Evolutionary conservation across 2,329 filamentous ascomycete genomes (phyloP).

Genomic region (Coniella vitis): DNA sequence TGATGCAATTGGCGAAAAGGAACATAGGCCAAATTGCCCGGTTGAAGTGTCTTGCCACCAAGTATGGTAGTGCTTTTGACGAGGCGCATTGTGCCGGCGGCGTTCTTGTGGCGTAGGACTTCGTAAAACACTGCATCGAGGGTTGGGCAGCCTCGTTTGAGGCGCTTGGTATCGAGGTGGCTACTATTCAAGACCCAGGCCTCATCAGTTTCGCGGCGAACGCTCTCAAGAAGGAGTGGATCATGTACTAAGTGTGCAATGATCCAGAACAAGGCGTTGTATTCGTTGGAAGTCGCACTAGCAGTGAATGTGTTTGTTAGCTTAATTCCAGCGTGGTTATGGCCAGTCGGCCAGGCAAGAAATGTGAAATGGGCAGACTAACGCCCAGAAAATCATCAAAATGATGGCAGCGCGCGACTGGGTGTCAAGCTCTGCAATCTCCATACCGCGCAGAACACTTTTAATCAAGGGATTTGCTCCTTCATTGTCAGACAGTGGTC

Average conservation of each 20-base stretch:
- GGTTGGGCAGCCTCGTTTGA: background rate
- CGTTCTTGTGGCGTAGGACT: slow-evolving; percentile 2
- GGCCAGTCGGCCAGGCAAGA: background rate
- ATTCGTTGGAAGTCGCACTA: background rate
- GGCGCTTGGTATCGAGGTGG: background rate
- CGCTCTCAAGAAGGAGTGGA: background rate
- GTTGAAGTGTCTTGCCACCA: background rate
- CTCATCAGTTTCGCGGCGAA: background rate
- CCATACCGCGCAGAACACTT: background rate
- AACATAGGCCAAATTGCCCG: background rate
- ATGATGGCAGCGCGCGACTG: background rate
- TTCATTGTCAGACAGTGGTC: background rate
- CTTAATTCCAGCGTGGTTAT: background rate
- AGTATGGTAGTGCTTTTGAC: background rate
- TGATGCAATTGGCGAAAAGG: slow-evolving; percentile 2
- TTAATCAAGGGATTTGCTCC: background rate
- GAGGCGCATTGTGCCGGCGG: background rate
- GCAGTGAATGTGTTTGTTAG: background rate
- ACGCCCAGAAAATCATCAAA: slow-evolving; percentile 6
- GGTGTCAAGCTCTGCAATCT: background rate
- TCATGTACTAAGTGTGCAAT: background rate
- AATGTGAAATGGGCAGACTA: background rate
- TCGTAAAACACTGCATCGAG: background rate
- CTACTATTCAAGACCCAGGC: background rate
- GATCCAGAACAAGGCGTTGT: background rate